Evolutionary conservation across 768 basidiomycete species (phyloP), one percentile per base, ranked within the genome.

Genomic region (Kwoniella mangroviensis): DNA sequence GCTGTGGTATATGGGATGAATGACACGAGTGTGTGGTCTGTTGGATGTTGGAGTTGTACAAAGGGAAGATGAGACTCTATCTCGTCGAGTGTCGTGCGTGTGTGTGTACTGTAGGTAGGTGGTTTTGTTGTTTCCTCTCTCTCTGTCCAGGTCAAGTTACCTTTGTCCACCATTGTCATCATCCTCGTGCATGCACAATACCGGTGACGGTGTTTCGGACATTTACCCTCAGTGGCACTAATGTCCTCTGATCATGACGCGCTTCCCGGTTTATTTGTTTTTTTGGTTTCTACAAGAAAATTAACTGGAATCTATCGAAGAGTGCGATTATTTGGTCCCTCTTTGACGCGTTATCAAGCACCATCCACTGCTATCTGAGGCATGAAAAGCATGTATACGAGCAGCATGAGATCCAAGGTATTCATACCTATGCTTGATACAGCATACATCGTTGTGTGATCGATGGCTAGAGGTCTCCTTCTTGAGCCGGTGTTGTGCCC

Each of bases 201-300:
- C 12, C 17, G 49, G 62, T 43, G 12, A 42, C 63, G 63, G 63
- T 34, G 54, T 55, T 65, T 55, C 63, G 63, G 63, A 34, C 10
- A 65, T 65, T 65, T 12, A 24, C 40, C 2, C n/a, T 7, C 34
- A 24, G 63, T 65, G 63, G 63, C 63, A 65, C 21, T 61, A 24
- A 21, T 62, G 21, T 21, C 22, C 19, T 42, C 21, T 26, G 15
- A 22, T 60, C 28, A 55, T 65, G 63, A 65, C 63, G 63, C 63
- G 63, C 52, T 45, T 65, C 21, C 21, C 42, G 34, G 1, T 41
- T 42, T 58, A 26, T 22, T 42, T 60, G 17, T 26, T 43, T 7
- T 41, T 60, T 60, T 34, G 34, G 34, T 34, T 34, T 34, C 34
- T 34, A 7, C 34, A 34, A 7, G 34, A 7, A 34, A 34, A 34